phyloP scores from a whole-genome alignment of 768 basidiomycete species.

The Tubosaeta sp. region DNA sequence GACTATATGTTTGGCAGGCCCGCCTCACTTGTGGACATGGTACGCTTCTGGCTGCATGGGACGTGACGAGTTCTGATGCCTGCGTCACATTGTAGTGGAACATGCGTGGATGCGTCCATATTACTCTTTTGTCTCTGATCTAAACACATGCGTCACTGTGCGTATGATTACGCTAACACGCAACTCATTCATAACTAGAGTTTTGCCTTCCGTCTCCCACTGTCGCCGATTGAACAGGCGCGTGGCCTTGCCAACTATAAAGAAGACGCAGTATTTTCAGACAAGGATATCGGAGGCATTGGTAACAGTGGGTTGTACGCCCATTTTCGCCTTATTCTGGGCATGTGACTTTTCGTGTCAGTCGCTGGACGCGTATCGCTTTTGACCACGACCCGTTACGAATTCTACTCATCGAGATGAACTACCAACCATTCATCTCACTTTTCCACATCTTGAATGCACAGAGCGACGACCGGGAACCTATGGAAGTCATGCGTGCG shows the following conservation, averaged over 20 bases:
- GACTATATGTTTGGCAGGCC: too few species aligned
- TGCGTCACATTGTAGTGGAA: constrained; percentile 56
- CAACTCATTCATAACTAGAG: constrained; percentile 77
- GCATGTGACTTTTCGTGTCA: constrained; percentile 23
- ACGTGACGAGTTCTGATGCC: constrained; percentile 36
- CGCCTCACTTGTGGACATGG: too few species aligned
- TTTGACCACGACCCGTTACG: too few species aligned
- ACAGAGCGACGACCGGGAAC: constrained; percentile 17
- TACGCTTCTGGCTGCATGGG: too few species aligned
- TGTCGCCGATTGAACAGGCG: constrained; percentile 67
- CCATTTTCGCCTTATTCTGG: neutral
- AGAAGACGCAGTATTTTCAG: constrained; percentile 71
- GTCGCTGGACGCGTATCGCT: constrained; percentile 60
- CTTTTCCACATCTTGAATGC: constrained; percentile 74
- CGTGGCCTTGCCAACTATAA: constrained; percentile 72
- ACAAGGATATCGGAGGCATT: constrained; percentile 54
- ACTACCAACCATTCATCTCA: constrained; percentile 86
- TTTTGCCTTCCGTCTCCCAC: constrained; percentile 72
- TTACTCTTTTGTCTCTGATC: constrained; percentile 9
- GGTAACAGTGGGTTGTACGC: constrained; percentile 60
- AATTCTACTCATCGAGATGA: constrained; percentile 67
- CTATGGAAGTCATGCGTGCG: too few species aligned
- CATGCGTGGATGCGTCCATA: constrained; percentile 39
- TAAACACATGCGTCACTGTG: constrained; percentile 33
- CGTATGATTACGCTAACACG: constrained; percentile 77